Conservation (phyloP, 176 grass and related monocot genomes). For the Juncus inflexus region DNA sequence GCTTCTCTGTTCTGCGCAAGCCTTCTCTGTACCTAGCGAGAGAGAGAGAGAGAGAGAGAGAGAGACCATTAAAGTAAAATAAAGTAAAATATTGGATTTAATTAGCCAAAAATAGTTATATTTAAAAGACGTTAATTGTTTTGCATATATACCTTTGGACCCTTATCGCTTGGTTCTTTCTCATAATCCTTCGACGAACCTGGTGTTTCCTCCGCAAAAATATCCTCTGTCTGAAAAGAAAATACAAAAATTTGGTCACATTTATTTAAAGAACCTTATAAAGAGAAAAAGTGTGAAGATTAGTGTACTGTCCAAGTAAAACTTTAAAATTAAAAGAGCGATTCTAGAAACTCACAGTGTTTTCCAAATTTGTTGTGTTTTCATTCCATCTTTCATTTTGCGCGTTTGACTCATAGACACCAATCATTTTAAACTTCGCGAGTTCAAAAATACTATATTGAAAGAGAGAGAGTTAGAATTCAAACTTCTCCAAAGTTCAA, state of each 20-base stretch:
- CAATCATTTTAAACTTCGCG: conserved; percentile 13
- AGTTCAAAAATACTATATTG: not conserved
- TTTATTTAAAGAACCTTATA: not conserved
- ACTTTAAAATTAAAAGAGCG: not conserved
- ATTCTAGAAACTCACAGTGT: conserved; percentile 13
- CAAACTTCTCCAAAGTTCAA: too few relatives aligned
- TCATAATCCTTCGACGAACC: conserved; percentile 25
- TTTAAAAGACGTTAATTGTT: not conserved
- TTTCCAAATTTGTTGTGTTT: conserved; percentile 18
- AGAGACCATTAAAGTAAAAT: too few relatives aligned
- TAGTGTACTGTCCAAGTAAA: too few relatives aligned
- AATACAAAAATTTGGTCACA: conserved; percentile 3
- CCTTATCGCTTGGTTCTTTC: conserved; percentile 13
- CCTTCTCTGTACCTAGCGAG: conserved; percentile 28
- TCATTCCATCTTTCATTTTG: conserved; percentile 11
- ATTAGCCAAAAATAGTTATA: not conserved
- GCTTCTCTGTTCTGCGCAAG: conserved; percentile 50
- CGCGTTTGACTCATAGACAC: conserved; percentile 13
- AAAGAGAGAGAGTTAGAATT: too few relatives aligned
- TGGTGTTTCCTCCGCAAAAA: conserved; percentile 11
- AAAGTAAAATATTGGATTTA: too few relatives aligned
- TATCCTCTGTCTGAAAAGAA: conserved; percentile 21
- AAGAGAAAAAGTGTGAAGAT: not conserved
- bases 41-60: conserved; percentile 20
- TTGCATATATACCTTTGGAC: conserved; percentile 9